Base-by-base conservation (phyloP, 768 basidiomycete species). In the Mycena rebaudengoi region DNA sequence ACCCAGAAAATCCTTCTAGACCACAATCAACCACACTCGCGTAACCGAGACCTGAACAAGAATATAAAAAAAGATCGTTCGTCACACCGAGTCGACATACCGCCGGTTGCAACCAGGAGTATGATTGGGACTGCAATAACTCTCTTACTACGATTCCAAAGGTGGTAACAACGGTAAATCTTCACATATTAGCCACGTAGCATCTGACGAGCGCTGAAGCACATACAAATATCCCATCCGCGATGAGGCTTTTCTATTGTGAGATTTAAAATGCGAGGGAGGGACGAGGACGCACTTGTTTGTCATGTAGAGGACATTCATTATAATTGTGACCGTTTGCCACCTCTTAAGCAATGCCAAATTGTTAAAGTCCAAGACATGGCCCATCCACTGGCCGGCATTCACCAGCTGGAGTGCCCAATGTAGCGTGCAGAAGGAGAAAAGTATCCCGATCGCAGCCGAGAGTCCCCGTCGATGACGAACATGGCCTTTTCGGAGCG, bases 111-210 rank as follows among this genome's bases (percentile, higher is more conserved):
- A 28, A 73, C 16, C 1, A 75, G 69, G 26, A 71, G 23, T 10
- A 72, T 7, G 14, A 68, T 53, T 8, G 71, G 62, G 5, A 58
- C 39, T 6, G 33, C 54, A 8, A 75, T 56, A 33, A 77, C 52
- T 11, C 61, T 29, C 48, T 67, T 73, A 14, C 69, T 67, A n/a
- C 58, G 65, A 7, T 60, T 61, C 74, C 74, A 77, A 13, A 77
- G 70, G 1, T 70, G 65, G 35, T 74, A 77, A 52, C 73, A 75
- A 26, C 74, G 72, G 37, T 69, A 53, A 10, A 75, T 66, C 75
- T 76, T 32, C 10, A 10, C 20, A 35, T 54, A 12, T 33, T 28
- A 2, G 5, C 32, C 45, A 13, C 25, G 7, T 6, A 14, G 28
- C 7, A 33, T 48, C 2, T 5, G 14, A 4, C 18, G 37, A 1